Conservation (phyloP, 2,329 filamentous ascomycete genomes). For the Hortaea werneckii region DNA sequence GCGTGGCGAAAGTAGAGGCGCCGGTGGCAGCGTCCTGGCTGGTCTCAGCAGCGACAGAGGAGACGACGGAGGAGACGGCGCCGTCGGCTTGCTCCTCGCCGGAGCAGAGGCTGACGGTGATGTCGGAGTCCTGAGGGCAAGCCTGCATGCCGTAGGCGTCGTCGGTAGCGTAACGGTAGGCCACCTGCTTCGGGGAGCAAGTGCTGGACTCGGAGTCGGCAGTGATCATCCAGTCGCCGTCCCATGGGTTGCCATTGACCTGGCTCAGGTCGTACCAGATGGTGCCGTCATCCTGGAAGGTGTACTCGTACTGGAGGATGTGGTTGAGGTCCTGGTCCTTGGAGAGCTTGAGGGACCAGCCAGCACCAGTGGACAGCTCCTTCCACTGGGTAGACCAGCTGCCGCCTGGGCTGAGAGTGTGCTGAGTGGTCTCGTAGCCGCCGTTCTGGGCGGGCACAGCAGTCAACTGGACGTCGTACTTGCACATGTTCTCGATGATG, state of each 20-base stretch:
- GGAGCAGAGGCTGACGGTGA: conserved; percentile 29
- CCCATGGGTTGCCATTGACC: conserved; percentile 29
- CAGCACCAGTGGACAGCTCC: conserved; percentile 22
- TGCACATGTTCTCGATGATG: conserved; percentile 20
- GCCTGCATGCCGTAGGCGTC: conserved; percentile 30
- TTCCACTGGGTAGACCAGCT: conserved; percentile 25
- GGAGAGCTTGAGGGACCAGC: conserved; percentile 32
- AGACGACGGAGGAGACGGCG: conserved; percentile 4
- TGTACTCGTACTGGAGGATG: conserved; percentile 31
- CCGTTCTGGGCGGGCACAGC: conserved; percentile 16
- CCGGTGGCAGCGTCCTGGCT: conserved; percentile 3
- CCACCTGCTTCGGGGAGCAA: conserved; percentile 23
- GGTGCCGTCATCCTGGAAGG: conserved; percentile 25
- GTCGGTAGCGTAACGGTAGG: conserved; percentile 30
- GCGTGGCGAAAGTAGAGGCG: conserved; percentile 3
- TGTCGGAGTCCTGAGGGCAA: conserved; percentile 21
- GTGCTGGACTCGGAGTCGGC: conserved; percentile 12
- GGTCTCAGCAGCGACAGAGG: conserved; percentile 5
- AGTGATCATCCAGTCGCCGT: conserved; percentile 28
- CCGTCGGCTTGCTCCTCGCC: conserved; percentile 14
- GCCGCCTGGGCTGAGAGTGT: conserved; percentile 9
- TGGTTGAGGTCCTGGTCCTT: conserved; percentile 13
- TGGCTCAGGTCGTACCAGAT: conserved; percentile 31
- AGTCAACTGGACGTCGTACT: conserved; percentile 18
- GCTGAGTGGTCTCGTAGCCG: conserved; percentile 14